phyloP scores from a whole-genome alignment of 768 basidiomycete genomes.

The Lentinula boryana region DNA sequence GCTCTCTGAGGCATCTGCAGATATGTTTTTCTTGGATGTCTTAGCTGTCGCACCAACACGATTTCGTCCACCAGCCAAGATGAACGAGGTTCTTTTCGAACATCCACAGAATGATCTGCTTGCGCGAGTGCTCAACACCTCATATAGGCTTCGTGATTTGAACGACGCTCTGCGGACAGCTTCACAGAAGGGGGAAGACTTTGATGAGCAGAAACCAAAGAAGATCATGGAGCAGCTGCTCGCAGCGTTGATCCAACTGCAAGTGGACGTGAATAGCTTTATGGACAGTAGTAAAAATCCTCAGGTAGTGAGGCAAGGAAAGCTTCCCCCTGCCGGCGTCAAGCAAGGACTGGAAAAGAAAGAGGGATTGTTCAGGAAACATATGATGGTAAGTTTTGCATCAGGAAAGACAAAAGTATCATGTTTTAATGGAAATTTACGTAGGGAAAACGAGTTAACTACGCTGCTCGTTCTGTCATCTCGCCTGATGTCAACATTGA shows the following conservation, averaged over 20 bases:
- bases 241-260: constrained; percentile 82
- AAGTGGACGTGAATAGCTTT: constrained; percentile 93
- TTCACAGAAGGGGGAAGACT: constrained; percentile 49
- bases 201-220: constrained; percentile 45
- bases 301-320: constrained; percentile 75
- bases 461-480: constrained; percentile 99
- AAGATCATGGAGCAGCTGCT: constrained; percentile 64
- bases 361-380: constrained; percentile 94
- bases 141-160: constrained; percentile 73
- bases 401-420: neutral
- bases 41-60: constrained; percentile 90
- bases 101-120: constrained; percentile 94
- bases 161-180: constrained; percentile 59
- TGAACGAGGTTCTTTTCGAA: constrained; percentile 92
- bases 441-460: constrained; percentile 98
- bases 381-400: constrained; percentile 85
- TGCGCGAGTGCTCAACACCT: constrained; percentile 71
- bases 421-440: constrained; percentile 1
- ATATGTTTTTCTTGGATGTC: constrained; percentile 97
- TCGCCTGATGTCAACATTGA: constrained; percentile 99
- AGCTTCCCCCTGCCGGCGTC: constrained; percentile 86
- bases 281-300: constrained; percentile 98
- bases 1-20: constrained; percentile 70
- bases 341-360: constrained; percentile 99
- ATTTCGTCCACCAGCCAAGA: constrained; percentile 88